phyloP scores from a whole-genome alignment of 2,329 filamentous ascomycete species.

The Diaporthe australafricana region DNA sequence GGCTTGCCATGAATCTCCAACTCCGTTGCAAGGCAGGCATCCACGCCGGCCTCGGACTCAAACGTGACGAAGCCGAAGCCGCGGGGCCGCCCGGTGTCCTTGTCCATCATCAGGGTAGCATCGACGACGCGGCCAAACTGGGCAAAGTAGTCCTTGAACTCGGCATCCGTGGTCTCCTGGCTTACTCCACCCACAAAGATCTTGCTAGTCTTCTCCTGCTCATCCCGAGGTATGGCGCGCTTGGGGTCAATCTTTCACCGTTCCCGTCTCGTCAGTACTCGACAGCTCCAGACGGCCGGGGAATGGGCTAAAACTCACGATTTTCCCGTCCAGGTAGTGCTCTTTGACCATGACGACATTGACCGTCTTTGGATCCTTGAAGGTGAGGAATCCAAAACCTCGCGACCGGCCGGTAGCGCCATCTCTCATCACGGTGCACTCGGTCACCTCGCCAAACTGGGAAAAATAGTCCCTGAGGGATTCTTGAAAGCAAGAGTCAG shows the following conservation, averaged over 20 bases:
- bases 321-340: conserved; percentile 97
- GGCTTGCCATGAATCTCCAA: conserved; percentile 95
- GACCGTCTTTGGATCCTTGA: conserved; percentile 96
- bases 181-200: conserved; percentile 98
- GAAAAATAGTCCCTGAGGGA: conserved; percentile 97
- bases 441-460: conserved; percentile 95
- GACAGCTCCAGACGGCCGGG: neutral
- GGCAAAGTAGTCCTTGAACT: conserved; percentile 97
- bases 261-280: conserved; percentile 22
- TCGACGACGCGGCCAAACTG: conserved; percentile 97
- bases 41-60: conserved; percentile 93
- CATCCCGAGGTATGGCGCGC: conserved; percentile 94
- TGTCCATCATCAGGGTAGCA: conserved; percentile 99
- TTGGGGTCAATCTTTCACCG: conserved; percentile 89
- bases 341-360: conserved; percentile 99
- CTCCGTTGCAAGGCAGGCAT: conserved; percentile 85
- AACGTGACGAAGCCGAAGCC: conserved; percentile 99
- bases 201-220: conserved; percentile 98
- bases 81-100: conserved; percentile 95
- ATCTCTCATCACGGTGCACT: conserved; percentile 99
- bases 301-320: conserved; percentile 70
- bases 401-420: conserved; percentile 92
- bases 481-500: conserved; percentile 66
- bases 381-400: conserved; percentile 97
- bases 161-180: conserved; percentile 94